These are phyloP conservation scores for Sanghuangporus sanghuang DNA, from an alignment of 1,284 basidiomycete genomes.

Conservation along the genomic window DNA sequence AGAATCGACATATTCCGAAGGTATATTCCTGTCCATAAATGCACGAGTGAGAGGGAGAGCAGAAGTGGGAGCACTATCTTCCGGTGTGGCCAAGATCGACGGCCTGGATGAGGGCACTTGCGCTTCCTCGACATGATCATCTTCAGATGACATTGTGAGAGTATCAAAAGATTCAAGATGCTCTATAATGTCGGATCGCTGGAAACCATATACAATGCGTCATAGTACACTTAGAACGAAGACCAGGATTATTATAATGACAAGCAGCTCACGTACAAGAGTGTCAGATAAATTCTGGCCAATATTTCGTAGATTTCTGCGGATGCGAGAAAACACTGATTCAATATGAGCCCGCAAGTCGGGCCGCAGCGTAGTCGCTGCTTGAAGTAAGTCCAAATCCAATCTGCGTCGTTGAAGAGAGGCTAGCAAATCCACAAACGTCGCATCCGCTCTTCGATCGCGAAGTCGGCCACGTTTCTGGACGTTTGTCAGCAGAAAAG, in stretches of 20 bases:
- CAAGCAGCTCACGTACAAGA: too few species aligned
- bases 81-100: constrained; percentile 1
- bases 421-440: too few species aligned
- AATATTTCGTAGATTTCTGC: too few species aligned
- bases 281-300: too few species aligned
- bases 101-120: not conserved
- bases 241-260: too few species aligned
- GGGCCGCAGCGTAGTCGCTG: too few species aligned
- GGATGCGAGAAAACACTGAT: too few species aligned
- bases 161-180: not conserved
- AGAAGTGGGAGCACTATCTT: not conserved
- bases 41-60: constrained; percentile 14
- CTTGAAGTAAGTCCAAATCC: too few species aligned
- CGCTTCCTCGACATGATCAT: not conserved
- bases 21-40: constrained; percentile 13
- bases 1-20: not conserved
- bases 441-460: too few species aligned
- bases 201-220: not conserved
- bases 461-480: not conserved
- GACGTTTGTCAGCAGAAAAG: not conserved
- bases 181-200: too few species aligned
- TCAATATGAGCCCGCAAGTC: too few species aligned
- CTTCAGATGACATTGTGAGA: not conserved
- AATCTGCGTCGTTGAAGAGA: too few species aligned
- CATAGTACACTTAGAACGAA: not conserved